A percentile compares a stretch with the other conserved stretches of the same genome.
These are phyloP conservation scores for Lentinula lateritia DNA, from an alignment of 768 basidiomycete species.

Conservation along the genomic window DNA sequence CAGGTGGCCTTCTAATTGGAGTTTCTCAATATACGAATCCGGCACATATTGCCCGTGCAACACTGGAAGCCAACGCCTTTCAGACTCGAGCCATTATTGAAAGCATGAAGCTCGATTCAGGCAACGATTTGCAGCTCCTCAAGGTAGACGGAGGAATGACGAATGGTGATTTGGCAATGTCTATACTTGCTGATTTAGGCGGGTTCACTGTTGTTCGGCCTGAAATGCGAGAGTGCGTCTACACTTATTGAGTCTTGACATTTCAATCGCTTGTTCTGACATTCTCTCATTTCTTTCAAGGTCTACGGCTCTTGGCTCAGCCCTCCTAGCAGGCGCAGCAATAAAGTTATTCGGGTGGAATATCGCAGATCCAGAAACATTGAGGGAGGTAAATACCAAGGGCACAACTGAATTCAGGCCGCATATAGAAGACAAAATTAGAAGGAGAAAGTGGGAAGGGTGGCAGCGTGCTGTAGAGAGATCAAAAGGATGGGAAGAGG, in stretches of 20 bases:
- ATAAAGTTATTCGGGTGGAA: constrained; percentile 92
- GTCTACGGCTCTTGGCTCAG: constrained; percentile 93
- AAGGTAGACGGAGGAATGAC: constrained; percentile 99
- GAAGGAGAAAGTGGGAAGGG: constrained; percentile 62
- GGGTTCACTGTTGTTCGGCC: constrained; percentile 91
- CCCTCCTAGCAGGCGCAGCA: constrained; percentile 87
- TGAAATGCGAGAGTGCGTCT: constrained; percentile 89
- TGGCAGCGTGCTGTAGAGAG: constrained; percentile 92
- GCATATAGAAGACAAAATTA: constrained; percentile 39
- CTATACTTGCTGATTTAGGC: constrained; percentile 80
- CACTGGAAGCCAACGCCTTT: constrained; percentile 93
- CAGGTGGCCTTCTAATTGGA: constrained; percentile 84
- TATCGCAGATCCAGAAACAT: constrained; percentile 73
- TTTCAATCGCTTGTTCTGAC: no score
- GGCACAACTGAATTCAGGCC: constrained; percentile 72
- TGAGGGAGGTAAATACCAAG: constrained; percentile 81
- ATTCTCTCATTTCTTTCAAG: constrained; percentile 27
- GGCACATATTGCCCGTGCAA: constrained; percentile 90
- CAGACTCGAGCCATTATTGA: constrained; percentile 95
- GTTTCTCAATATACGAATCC: constrained; percentile 86
- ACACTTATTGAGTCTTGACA: background rate
- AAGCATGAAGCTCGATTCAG: constrained; percentile 91
- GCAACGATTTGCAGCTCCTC: constrained; percentile 70
- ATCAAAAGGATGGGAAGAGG: constrained; percentile 76
- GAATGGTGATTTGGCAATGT: constrained; percentile 87